Conservation (phyloP, 2,329 filamentous ascomycete genomes). For the Pleurostoma richardsiae region DNA sequence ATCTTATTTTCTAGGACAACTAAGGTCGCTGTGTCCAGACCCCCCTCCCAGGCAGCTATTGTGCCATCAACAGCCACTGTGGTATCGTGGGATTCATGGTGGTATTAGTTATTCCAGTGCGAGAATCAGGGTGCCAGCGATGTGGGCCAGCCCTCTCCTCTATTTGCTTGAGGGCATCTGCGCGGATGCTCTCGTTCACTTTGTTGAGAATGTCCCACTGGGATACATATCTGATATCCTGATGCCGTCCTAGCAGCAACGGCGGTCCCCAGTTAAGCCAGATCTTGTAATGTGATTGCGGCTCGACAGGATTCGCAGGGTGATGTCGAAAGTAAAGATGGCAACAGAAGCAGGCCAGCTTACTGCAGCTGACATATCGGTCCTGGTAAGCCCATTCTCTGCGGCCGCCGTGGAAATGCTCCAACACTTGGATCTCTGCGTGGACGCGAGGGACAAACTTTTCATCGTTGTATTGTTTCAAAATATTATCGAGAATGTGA, state of each 20-base stretch:
- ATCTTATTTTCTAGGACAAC: too few relatives aligned
- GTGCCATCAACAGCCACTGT: too few relatives aligned
- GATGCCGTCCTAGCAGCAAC: not conserved
- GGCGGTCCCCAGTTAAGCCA: slow-evolving; percentile 34
- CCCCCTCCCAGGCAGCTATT: too few relatives aligned
- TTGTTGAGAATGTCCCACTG: slow-evolving; percentile 1
- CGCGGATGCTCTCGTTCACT: not conserved
- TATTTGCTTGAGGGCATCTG: slow-evolving; percentile 1
- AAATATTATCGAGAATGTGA: slow-evolving; percentile 15
- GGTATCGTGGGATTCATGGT: too few relatives aligned
- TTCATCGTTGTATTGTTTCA: slow-evolving; percentile 15
- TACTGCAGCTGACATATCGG: slow-evolving; percentile 44
- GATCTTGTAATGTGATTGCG: slow-evolving; percentile 30
- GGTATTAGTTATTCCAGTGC: not conserved
- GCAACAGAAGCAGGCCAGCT: slow-evolving; percentile 46
- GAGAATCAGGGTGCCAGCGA: slow-evolving; percentile 1
- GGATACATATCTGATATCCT: not conserved
- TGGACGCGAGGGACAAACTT: slow-evolving; percentile 28
- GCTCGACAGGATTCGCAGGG: slow-evolving; percentile 21
- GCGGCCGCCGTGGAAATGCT: slow-evolving; percentile 31
- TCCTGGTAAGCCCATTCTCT: slow-evolving; percentile 31
- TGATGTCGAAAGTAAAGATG: slow-evolving; percentile 36
- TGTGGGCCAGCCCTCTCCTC: not conserved
- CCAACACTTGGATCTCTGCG: slow-evolving; percentile 40
- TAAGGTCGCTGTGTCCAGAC: too few relatives aligned